These are phyloP conservation scores for Colletotrichum incanum DNA, from an alignment of 2,329 filamentous ascomycete species.

Conservation along the genomic window DNA sequence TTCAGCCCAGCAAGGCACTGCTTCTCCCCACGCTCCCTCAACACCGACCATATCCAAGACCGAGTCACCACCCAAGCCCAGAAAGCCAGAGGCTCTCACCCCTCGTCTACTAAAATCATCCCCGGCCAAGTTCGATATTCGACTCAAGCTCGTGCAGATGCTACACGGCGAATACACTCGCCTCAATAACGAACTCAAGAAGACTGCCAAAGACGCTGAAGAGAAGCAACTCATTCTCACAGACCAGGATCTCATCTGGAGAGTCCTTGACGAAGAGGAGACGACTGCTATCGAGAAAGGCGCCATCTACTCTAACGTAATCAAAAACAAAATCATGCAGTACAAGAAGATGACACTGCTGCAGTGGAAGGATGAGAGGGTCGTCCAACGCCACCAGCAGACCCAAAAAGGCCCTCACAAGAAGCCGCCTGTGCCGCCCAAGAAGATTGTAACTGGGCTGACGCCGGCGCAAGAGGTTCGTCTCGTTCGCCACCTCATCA, in stretches of 20 bases:
- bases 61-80: slow-evolving; percentile 42
- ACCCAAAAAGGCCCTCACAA: slow-evolving; percentile 51
- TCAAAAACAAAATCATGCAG: slow-evolving; percentile 84
- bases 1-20: slow-evolving; percentile 15
- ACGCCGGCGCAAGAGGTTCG: slow-evolving; percentile 77
- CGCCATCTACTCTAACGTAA: slow-evolving; percentile 84
- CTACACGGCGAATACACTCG: slow-evolving; percentile 77
- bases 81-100: slow-evolving; percentile 72
- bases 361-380: slow-evolving; percentile 79
- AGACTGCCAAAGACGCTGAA: slow-evolving; percentile 65
- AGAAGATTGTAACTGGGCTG: slow-evolving; percentile 79
- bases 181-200: slow-evolving; percentile 75
- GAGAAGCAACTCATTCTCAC: slow-evolving; percentile 70
- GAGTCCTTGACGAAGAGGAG: slow-evolving; percentile 85
- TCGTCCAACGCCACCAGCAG: slow-evolving; percentile 49
- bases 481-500: slow-evolving; percentile 74
- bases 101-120: slow-evolving; percentile 75
- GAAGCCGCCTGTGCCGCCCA: slow-evolving; percentile 56
- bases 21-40: slow-evolving; percentile 29
- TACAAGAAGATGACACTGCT: slow-evolving; percentile 82
- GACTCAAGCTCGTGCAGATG: slow-evolving; percentile 72
- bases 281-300: slow-evolving; percentile 77
- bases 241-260: slow-evolving; percentile 77
- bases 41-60: slow-evolving; percentile 35
- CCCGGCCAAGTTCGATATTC: slow-evolving; percentile 71